Evolutionary conservation across 1,284 basidiomycete genomes (phyloP).

Genomic region (Leccinum griseonigrum): DNA sequence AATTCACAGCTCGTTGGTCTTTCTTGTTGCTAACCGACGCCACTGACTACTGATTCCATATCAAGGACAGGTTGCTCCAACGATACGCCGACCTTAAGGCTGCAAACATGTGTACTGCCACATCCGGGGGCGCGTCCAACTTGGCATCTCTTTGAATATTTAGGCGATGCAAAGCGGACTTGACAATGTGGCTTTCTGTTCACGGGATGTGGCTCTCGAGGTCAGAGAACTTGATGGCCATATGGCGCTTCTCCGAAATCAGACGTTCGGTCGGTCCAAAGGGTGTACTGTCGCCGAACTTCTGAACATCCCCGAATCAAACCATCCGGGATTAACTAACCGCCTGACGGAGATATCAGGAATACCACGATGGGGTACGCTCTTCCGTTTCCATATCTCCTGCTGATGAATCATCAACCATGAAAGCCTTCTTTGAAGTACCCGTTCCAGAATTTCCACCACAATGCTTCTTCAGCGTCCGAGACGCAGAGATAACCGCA

Average conservation of each 20-base stretch:
- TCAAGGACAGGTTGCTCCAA: conserved; percentile 83
- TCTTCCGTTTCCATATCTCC: conserved; percentile 81
- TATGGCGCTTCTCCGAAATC: conserved; percentile 59
- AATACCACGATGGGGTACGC: conserved; percentile 1
- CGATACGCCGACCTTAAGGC: conserved; percentile 97
- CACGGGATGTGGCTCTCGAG: conserved; percentile 92
- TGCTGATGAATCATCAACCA: conserved; percentile 38
- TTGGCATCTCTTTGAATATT: conserved; percentile 97
- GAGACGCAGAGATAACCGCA: conserved; percentile 78
- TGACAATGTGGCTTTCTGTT: conserved; percentile 65
- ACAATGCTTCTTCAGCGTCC: conserved; percentile 75
- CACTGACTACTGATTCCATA: conserved; percentile 13
- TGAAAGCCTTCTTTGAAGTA: conserved; percentile 61
- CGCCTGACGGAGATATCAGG: neutral
- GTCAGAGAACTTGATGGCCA: conserved; percentile 79
- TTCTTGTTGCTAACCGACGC: conserved; percentile 2
- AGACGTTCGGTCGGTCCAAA: conserved; percentile 94
- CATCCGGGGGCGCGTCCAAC: conserved; percentile 95
- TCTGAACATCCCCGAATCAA: conserved; percentile 53
- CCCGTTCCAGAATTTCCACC: conserved; percentile 82
- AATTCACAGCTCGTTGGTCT: conserved; percentile 43
- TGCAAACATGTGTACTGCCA: conserved; percentile 97
- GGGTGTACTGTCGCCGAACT: conserved; percentile 94
- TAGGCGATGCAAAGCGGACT: conserved; percentile 90
- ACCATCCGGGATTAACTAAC: conserved; percentile 59